These are phyloP conservation scores for Poa pratensis DNA, from an alignment of 176 grass and related monocot species.

Conservation along the genomic window DNA sequence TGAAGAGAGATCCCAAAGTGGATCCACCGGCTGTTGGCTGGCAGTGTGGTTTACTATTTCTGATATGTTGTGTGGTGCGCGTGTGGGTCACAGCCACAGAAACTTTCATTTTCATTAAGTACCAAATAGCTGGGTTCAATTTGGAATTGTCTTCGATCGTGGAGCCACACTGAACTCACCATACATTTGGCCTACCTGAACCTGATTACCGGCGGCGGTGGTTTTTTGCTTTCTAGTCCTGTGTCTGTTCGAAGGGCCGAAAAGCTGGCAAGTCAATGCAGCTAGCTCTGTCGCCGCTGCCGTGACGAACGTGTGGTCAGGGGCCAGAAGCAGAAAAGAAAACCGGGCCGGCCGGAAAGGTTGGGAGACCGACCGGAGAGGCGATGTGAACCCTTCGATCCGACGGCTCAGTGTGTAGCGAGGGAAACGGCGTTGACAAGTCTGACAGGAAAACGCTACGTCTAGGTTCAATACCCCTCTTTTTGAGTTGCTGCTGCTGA, in stretches of 20 bases:
- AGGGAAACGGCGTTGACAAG: not conserved
- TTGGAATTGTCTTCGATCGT: not conserved
- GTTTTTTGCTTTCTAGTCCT: not conserved
- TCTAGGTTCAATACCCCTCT: too few relatives aligned
- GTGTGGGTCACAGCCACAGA: not conserved
- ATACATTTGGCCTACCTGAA: not conserved
- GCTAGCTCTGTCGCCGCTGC: not conserved
- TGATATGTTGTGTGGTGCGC: not conserved
- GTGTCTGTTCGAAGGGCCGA: not conserved
- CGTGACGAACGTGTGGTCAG: too few relatives aligned
- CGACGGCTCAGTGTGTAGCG: not conserved
- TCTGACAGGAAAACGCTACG: not conserved
- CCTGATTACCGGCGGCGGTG: not conserved
- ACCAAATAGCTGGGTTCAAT: not conserved
- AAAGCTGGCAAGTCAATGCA: not conserved
- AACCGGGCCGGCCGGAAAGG: not conserved
- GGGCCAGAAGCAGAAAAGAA: not conserved
- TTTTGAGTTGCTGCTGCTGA: not conserved
- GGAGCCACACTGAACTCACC: not conserved
- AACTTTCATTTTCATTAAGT: not conserved
- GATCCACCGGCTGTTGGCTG: too few relatives aligned
- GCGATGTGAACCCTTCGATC: not conserved
- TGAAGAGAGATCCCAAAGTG: not conserved
- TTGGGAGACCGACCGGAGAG: not conserved
- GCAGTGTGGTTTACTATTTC: slow-evolving; percentile 1